These are phyloP conservation scores for Phaeosphaeria sp. DNA, from an alignment of 2,329 filamentous ascomycete genomes.

Conservation along the genomic window DNA sequence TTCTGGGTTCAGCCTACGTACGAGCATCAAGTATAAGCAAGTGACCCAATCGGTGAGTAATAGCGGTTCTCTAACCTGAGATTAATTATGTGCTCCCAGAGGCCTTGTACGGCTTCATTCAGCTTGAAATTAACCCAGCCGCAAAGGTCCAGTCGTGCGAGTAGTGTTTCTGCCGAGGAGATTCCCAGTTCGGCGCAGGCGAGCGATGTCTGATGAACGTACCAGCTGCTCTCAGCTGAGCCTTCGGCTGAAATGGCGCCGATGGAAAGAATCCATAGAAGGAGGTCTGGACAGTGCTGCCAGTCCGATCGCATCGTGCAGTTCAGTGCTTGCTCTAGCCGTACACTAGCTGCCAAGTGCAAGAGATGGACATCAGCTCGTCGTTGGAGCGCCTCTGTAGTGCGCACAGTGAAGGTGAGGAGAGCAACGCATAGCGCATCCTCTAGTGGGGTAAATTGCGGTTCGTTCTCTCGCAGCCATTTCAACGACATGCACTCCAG, in stretches of 20 bases:
- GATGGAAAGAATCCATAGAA: slow-evolving; percentile 47
- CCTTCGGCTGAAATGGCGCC: slow-evolving; percentile 45
- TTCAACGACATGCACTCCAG: slow-evolving; percentile 41
- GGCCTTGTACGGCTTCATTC: slow-evolving; percentile 33
- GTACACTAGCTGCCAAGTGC: slow-evolving; percentile 41
- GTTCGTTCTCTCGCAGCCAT: slow-evolving; percentile 39
- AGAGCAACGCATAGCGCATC: slow-evolving; percentile 45
- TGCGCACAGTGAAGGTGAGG: slow-evolving; percentile 45
- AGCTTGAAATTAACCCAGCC: slow-evolving; percentile 49
- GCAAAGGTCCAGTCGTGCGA: slow-evolving; percentile 40
- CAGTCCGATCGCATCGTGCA: slow-evolving; percentile 41
- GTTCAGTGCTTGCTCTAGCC: slow-evolving; percentile 43
- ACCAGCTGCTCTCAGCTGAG: slow-evolving; percentile 40
- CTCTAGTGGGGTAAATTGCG: slow-evolving; percentile 37
- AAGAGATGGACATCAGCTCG: slow-evolving; percentile 33
- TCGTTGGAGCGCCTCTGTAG: slow-evolving; percentile 40
- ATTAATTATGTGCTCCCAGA: slow-evolving; percentile 41
- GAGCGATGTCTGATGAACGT: slow-evolving; percentile 40
- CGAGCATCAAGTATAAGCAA: slow-evolving; percentile 42
- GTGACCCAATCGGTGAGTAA: slow-evolving; percentile 31
- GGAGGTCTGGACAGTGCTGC: slow-evolving; percentile 40
- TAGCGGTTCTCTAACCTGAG: slow-evolving; percentile 45
- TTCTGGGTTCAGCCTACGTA: slow-evolving; percentile 38
- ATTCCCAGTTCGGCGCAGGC: slow-evolving; percentile 43
- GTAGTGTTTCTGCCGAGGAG: slow-evolving; percentile 27